phyloP scores from a whole-genome alignment of 2,329 filamentous ascomycete species.

The Arthrobotrys musiformis region DNA sequence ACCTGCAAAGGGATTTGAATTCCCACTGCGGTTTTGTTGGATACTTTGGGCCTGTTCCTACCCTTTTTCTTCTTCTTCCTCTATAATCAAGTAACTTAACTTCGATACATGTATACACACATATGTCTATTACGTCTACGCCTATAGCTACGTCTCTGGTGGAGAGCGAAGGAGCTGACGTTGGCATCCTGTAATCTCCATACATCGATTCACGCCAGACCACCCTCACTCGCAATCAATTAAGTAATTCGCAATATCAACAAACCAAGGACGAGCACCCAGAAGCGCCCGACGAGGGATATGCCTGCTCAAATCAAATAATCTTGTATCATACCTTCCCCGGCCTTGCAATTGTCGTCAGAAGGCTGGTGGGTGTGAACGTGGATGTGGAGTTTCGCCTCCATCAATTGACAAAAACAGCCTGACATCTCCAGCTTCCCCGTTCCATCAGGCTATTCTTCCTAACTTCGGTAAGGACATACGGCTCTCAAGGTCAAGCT shows the following conservation, averaged over 20 bases:
- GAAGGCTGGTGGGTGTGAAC: not conserved
- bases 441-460: slow-evolving; percentile 28
- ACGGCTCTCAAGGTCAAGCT: slow-evolving; percentile 44
- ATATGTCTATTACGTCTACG: too few species aligned
- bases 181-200: slow-evolving; percentile 33
- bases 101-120: too few species aligned
- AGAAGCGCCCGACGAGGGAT: slow-evolving; percentile 31
- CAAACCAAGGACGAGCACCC: slow-evolving; percentile 32
- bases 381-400: slow-evolving; percentile 22
- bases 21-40: slow-evolving; percentile 24
- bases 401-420: too few species aligned
- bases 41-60: slow-evolving; percentile 16
- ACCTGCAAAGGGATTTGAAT: slow-evolving; percentile 30
- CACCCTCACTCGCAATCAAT: too few species aligned
- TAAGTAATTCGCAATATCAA: not conserved
- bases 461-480: slow-evolving; percentile 16
- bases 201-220: not conserved
- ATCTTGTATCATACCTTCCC: not conserved
- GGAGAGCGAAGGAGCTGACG: slow-evolving; percentile 3
- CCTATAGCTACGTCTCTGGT: too few species aligned
- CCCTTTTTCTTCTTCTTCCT: not conserved
- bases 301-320: slow-evolving; percentile 13
- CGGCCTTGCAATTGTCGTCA: not conserved
- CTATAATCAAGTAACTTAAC: too few species aligned
- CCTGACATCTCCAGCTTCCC: not conserved